phyloP scores from a whole-genome alignment of 2,329 filamentous ascomycete genomes.

The Chaetomiaceae sp. region DNA sequence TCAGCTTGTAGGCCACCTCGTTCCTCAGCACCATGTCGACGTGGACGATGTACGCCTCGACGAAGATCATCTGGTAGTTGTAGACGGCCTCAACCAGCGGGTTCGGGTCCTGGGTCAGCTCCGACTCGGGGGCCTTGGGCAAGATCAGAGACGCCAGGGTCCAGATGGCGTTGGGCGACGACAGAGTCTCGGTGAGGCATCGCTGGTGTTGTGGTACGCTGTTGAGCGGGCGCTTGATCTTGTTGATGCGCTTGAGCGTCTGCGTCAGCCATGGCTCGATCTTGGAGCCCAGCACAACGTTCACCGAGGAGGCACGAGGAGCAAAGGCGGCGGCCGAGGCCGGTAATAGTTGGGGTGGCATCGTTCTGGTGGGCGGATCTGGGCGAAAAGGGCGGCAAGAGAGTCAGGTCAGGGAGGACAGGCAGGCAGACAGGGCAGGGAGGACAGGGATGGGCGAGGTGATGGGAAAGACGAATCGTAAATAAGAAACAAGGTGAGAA shows the following conservation, averaged over 20 bases:
- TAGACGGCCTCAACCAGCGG: conserved; percentile 80
- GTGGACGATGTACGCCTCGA: conserved; percentile 97
- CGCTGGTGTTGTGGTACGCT: conserved; percentile 92
- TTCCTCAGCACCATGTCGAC: conserved; percentile 98
- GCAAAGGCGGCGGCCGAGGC: conserved; percentile 96
- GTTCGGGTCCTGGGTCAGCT: conserved; percentile 76
- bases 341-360: conserved; percentile 90
- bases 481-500: conserved; percentile 39
- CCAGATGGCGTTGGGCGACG: conserved; percentile 88
- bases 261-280: conserved; percentile 95
- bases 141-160: conserved; percentile 90
- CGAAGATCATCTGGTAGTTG: conserved; percentile 88
- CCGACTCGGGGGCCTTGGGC: conserved; percentile 78
- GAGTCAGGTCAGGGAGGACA: background rate
- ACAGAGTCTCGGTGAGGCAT: conserved; percentile 92
- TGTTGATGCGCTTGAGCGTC: conserved; percentile 93
- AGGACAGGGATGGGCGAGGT: conserved; percentile 38
- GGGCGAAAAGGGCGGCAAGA: no score
- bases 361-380: conserved; percentile 36
- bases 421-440: conserved; percentile 20
- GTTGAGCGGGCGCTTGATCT: conserved; percentile 94
- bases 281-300: conserved; percentile 87
- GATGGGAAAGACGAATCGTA: conserved; percentile 37
- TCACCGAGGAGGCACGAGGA: conserved; percentile 81
- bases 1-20: conserved; percentile 97